phyloP scores from a whole-genome alignment of 176 grass and related monocot genomes.

The Oryza glumipatula region DNA sequence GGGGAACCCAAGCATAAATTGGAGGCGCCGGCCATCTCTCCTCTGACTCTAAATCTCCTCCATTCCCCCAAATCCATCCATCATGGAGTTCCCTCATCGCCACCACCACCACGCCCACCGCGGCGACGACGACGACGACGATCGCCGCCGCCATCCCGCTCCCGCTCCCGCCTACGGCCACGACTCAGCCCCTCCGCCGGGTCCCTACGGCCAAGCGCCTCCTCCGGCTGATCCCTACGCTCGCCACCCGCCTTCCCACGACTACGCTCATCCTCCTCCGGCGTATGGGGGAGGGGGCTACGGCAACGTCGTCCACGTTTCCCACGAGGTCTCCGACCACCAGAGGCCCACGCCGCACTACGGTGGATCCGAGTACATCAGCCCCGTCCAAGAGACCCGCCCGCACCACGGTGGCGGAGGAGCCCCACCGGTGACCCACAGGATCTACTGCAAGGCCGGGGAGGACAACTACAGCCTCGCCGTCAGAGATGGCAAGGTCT shows the following conservation, averaged over 20 bases:
- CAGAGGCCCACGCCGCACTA: slow-evolving; percentile 22
- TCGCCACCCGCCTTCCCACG: neutral
- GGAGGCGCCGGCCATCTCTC: too few species aligned
- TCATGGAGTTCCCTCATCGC: slow-evolving; percentile 41
- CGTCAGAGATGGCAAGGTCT: slow-evolving; percentile 51
- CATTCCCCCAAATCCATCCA: too few species aligned
- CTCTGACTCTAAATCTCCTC: too few species aligned
- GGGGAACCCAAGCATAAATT: too few species aligned
- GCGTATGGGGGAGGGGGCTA: slow-evolving; percentile 21
- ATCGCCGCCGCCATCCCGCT: slow-evolving; percentile 23
- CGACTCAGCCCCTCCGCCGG: too few species aligned
- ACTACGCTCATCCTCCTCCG: neutral
- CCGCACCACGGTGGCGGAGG: slow-evolving; percentile 33
- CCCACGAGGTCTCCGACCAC: slow-evolving; percentile 24
- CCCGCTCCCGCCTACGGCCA: neutral
- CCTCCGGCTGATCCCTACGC: neutral
- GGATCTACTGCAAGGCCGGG: slow-evolving; percentile 68
- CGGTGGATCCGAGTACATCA: slow-evolving; percentile 30
- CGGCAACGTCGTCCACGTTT: slow-evolving; percentile 39
- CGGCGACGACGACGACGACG: slow-evolving; percentile 18
- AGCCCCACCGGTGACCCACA: slow-evolving; percentile 3
- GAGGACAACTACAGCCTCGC: slow-evolving; percentile 64
- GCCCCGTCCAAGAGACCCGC: slow-evolving; percentile 20
- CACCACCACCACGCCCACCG: slow-evolving; percentile 30
- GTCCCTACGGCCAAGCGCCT: neutral